Evolutionary conservation across 331 rosid species (phyloP).

Genomic region (Malus hybrid): DNA sequence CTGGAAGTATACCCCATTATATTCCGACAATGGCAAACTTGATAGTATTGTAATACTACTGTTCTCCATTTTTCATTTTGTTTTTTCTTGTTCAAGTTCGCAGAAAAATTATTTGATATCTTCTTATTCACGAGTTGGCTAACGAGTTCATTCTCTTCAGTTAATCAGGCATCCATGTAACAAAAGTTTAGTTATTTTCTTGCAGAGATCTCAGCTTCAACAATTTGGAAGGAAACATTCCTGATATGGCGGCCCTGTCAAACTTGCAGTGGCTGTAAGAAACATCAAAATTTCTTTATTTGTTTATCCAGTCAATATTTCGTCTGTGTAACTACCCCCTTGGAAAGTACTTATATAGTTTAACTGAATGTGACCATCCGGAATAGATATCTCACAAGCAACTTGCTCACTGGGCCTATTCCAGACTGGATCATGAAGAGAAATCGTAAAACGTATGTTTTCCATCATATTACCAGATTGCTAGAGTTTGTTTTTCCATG

Average conservation of each 20-base stretch:
- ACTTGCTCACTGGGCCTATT: slow-evolving; percentile 17
- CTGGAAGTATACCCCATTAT: not conserved
- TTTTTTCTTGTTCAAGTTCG: too few species aligned
- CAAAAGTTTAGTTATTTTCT: not conserved
- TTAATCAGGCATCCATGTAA: not conserved
- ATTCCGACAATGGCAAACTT: not conserved
- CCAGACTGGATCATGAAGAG: slow-evolving; percentile 12
- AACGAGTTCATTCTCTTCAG: not conserved
- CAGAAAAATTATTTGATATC: too few species aligned
- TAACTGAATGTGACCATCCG: not conserved
- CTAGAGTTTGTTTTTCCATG: too few species aligned
- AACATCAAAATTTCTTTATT: not conserved
- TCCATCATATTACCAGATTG: not conserved
- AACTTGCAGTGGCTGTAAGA: slow-evolving; percentile 11
- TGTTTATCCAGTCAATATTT: not conserved
- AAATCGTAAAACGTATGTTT: not conserved
- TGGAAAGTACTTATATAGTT: too few species aligned
- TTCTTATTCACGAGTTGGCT: not conserved
- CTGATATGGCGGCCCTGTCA: not conserved
- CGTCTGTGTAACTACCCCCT: not conserved
- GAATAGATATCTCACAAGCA: slow-evolving; percentile 13
- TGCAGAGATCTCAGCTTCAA: slow-evolving; percentile 24
- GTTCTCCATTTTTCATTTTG: not conserved
- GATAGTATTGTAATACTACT: not conserved
- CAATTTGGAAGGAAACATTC: not conserved